These are phyloP conservation scores for Cladophialophora bantiana DNA, from an alignment of 2,329 filamentous ascomycete species.

Conservation along the genomic window DNA sequence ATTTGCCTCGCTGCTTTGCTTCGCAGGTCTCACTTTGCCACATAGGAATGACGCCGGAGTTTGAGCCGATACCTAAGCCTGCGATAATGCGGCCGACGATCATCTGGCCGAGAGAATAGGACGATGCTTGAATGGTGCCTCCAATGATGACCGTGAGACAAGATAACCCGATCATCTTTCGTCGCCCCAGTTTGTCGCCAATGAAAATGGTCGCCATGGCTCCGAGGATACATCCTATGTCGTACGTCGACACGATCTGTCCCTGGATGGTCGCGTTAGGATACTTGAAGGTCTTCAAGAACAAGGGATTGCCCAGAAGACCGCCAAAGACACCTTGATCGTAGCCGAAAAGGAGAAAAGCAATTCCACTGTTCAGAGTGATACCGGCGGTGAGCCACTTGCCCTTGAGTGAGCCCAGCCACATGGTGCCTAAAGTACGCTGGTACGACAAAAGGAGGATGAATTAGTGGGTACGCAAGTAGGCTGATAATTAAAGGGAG, in stretches of 20 bases:
- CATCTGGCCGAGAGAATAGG: constrained; percentile 52
- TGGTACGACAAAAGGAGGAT: no score
- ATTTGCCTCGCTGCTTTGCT: constrained; percentile 49
- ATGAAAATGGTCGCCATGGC: constrained; percentile 24
- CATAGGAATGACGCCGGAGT: constrained; percentile 51
- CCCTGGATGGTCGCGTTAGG: constrained; percentile 56
- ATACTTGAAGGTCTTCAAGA: constrained; percentile 40
- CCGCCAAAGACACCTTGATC: constrained; percentile 48
- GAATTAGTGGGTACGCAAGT: no score
- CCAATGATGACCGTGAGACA: constrained; percentile 53
- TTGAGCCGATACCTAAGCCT: constrained; percentile 48
- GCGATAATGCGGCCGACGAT: constrained; percentile 56
- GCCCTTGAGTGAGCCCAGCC: no score
- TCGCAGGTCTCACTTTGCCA: constrained; percentile 54
- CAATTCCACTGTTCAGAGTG: constrained; percentile 40
- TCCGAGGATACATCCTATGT: constrained; percentile 51
- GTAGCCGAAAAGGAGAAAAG: constrained; percentile 60
- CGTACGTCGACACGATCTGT: constrained; percentile 61
- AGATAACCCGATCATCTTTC: constrained; percentile 51
- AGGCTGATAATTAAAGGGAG: no score
- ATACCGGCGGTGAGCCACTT: constrained; percentile 11
- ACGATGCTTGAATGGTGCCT: constrained; percentile 52
- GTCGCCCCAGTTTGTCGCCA: constrained; percentile 56
- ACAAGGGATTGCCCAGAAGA: constrained; percentile 42
- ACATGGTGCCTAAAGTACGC: no score